Evolutionary conservation across 768 basidiomycete genomes (phyloP), one percentile per base, ranked within the genome.

Genomic region (Podaxis mareebaensis): DNA sequence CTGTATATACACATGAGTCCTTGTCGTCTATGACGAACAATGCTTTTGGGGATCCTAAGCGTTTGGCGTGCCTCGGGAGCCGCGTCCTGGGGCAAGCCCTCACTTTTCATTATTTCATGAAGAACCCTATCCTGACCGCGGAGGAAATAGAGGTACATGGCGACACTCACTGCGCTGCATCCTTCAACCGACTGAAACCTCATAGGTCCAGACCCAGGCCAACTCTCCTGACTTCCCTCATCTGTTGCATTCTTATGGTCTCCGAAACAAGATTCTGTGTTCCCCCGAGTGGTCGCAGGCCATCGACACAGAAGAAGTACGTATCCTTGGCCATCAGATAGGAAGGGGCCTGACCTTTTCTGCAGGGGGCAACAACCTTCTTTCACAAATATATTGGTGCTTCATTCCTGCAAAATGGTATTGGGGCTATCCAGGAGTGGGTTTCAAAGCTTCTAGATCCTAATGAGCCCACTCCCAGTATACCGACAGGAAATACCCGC

Each of bases 371-470:
- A 59, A 77, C 77, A 28, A 74, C 72, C 49, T 81, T 87, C 54
- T 89, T 89, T 65, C 68, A 83, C 67, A 82, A 83, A 20, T 90
- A 89, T 65, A 76, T 90, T 12, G 90, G 88, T 8, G 90, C 87
- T n/a, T 72, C 88, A 12, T 87, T 83, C 70, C 76, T 81, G n/a
- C 82, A 84, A 56, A 81, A 78, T 59, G 89, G 89, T 22, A 69
- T 83, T 39, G 49, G 68, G 3, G 69, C 72, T 6, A 77, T 90
- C 54, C 79, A 85, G 68, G 67, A 73, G 24, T 91, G 88, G 88
- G 81, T 90, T 36, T 82, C 82, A 53, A 76, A 76, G 58, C 76
- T 89, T 28, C 76, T 90, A 55, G 81, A 81, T 66, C 86, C 88
- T 7, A 73, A 74, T 17, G 42, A 15, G 68, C 73, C 64, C 65